Evolutionary conservation across 208 protist genomes (phyloP).

Genomic region (Acanthamoeba healyi): DNA sequence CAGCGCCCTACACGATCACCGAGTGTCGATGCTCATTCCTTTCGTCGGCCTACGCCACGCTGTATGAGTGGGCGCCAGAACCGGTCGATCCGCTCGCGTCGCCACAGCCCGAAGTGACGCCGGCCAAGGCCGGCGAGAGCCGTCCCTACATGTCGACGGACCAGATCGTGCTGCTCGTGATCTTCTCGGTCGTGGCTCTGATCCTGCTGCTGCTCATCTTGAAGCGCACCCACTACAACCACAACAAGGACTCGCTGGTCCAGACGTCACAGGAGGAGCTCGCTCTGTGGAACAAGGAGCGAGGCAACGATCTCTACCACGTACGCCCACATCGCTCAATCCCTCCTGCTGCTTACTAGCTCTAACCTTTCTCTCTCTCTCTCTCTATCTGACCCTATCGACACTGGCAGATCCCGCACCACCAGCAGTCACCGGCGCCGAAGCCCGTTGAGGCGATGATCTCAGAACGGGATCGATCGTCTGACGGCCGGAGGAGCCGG

Average conservation of each 20-base stretch:
- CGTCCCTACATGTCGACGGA: constrained; percentile 31
- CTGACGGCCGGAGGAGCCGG: too few species aligned
- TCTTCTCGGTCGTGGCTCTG: background rate
- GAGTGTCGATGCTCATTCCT: constrained; percentile 33
- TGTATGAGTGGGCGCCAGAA: background rate
- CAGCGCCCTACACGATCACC: constrained; percentile 7
- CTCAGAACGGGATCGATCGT: too few species aligned
- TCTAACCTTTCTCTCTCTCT: too few species aligned
- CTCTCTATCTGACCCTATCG: too few species aligned
- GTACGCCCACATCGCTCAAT: background rate
- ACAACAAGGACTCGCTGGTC: background rate
- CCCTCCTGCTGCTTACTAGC: too few species aligned
- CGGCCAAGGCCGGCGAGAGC: background rate
- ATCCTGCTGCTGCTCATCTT: background rate
- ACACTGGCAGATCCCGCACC: too few species aligned
- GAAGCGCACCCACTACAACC: background rate
- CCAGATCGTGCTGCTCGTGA: constrained; percentile 54
- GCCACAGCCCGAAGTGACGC: background rate
- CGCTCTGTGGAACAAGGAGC: constrained; percentile 11
- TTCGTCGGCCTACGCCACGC: constrained; percentile 47
- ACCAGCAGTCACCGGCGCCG: too few species aligned
- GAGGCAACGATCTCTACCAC: background rate
- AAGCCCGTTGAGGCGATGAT: too few species aligned
- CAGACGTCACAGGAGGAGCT: background rate
- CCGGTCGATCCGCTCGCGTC: background rate